Evolutionary conservation across 2,329 filamentous ascomycete genomes (phyloP), one percentile per base, ranked within the genome.

Genomic region (Beauveria caledonica): DNA sequence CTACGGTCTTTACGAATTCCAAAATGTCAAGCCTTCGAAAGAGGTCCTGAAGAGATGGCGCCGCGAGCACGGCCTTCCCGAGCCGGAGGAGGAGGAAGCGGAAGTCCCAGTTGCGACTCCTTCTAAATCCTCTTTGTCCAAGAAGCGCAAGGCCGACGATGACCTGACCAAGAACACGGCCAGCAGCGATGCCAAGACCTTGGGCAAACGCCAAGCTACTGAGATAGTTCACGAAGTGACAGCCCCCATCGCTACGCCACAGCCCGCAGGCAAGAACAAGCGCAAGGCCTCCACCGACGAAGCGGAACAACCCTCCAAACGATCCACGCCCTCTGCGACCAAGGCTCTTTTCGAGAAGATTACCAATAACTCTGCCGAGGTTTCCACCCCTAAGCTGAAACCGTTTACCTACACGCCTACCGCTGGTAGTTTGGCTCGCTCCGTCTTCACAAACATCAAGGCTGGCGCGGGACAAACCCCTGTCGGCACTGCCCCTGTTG

Each of bases 1-100:
- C 52, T 86, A 86, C 63, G 83, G 82, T 2, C 76, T 85, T 1
- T 86, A 85, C 66, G 80, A 85, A 66, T 86, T 85, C 72, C 83
- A 85, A 72, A 85, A 81, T 19, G 78, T 85, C 46, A 83, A 83
- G 66, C 81, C 82, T 1, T 83, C 82, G 0, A 79, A 78, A 62
- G 80, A 83, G 44, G 75, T 84, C 9, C 74, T 85, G 58, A 81
- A 79, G 69, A 80, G 80, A 65, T 86, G 83, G 83, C 80, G 81
- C 67, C 72, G 78, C 46, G 79, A 80, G 60, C 78, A 85, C 65
- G 80, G 80, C 36, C 74, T 86, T 23, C 78, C 80, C 10, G 76
- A 80, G 29, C 73, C 76, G 0, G 76, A 79, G 57, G 78, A 80
- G 10, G 77, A 82, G 49, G 69, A 66, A n/a, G 71, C 70, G 10